Evolutionary conservation across 805 yeast species (phyloP), one percentile per base, ranked within the genome.

Genomic region (Candida dendrica): DNA sequence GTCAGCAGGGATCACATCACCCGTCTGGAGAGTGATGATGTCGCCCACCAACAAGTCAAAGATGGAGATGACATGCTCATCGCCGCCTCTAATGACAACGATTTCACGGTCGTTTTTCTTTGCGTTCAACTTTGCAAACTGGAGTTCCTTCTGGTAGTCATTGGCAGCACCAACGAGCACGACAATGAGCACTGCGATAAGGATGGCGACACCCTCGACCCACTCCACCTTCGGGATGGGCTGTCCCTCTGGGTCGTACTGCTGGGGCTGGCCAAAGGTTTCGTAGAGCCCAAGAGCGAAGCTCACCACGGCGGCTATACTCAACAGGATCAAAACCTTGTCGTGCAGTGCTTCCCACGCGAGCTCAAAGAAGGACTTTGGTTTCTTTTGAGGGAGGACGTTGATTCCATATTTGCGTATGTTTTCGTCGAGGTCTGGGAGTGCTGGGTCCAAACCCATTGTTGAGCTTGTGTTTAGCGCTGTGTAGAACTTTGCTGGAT

Each of bases 121-220:
- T 27, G 88, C 79, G 61, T 91, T 90, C 48, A 93, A 74, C 51
- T 80, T 82, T 39, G 86, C 84, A 63, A 93, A 93, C 60, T 93
- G 98, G 14, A 88, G 68, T 60, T 93, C 98, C 61, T 95, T 95
- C 59, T 93, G 96, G 68, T 84, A 93, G 64, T 93, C 98, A 61
- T 93, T 93, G n/a, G 77, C 83, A 2, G 96, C 93, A 39, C 97
- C 95, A 13, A 95, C 98, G 3, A 87, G 49, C 4, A 91, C 96
- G 29, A 93, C 98, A 45, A 93, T 91, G 4, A 78, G 55, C 19
- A 93, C 85, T 17, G 99, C 99, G 4, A 84, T 84, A 51, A 93
- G 76, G 58, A 93, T 93, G 34, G 98, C 99, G 32, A 90, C 95
- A 52, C 99, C 99, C 68, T 93, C 99, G 38, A 95, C 96, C 97